phyloP scores from a whole-genome alignment of 192 early-diverging fungal species.

The Umbelopsis sp. region DNA sequence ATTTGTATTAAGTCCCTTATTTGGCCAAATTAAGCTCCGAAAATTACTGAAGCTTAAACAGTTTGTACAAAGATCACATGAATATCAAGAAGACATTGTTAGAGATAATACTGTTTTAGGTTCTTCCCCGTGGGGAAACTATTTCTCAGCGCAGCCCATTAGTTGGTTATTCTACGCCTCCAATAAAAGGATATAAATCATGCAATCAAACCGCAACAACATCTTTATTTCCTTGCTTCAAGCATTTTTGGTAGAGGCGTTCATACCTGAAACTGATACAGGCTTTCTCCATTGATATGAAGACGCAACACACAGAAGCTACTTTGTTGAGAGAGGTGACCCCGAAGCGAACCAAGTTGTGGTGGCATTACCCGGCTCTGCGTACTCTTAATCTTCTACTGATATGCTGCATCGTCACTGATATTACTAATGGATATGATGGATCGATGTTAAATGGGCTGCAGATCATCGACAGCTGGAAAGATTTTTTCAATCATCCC shows the following conservation, averaged over 20 bases:
- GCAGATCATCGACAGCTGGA: constrained; percentile 3
- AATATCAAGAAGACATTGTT: not conserved
- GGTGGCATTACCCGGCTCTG: constrained; percentile 22
- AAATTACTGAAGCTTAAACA: not conserved
- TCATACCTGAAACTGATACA: not conserved
- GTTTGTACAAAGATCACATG: not conserved
- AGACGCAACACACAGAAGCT: too few species aligned
- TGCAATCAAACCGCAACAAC: too few species aligned
- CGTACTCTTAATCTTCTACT: constrained; percentile 13
- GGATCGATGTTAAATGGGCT: constrained; percentile 18
- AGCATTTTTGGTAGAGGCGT: not conserved
- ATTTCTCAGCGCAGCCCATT: not conserved
- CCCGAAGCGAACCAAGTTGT: constrained; percentile 5
- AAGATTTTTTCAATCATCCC: constrained; percentile 1
- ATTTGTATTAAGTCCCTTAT: not conserved
- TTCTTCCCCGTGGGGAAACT: constrained; percentile 9
- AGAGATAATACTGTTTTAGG: not conserved
- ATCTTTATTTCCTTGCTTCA: not conserved
- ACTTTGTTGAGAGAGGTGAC: constrained; percentile 7
- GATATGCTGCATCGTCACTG: not conserved
- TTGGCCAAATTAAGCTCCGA: not conserved
- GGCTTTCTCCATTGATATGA: not conserved
- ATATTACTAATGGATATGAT: constrained; percentile 8
- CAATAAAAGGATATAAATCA: constrained; percentile 5
- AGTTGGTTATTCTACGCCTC: not conserved